Evolutionary conservation across 2,329 filamentous ascomycete species (phyloP).

Genomic region (Aspergillus fructus): DNA sequence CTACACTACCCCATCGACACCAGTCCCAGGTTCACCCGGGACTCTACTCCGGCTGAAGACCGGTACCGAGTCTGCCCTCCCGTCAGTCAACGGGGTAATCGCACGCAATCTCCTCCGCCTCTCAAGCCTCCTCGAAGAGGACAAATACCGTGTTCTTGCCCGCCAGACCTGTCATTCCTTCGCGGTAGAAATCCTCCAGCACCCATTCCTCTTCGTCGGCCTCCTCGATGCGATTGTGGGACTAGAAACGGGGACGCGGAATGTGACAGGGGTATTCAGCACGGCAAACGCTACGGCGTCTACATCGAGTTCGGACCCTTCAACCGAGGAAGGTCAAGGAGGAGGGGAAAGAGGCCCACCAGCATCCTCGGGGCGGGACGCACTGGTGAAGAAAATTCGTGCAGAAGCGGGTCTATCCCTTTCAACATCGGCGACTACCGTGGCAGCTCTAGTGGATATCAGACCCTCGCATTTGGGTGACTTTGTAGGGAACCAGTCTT

Average conservation of each 20-base stretch:
- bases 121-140: constrained; percentile 65
- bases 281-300: constrained; percentile 25
- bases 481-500: constrained; percentile 34
- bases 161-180: constrained; percentile 79
- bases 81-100: constrained; percentile 85
- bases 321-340: constrained; percentile 13
- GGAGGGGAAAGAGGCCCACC: constrained; percentile 14
- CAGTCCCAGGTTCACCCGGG: constrained; percentile 60
- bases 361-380: constrained; percentile 25
- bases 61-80: constrained; percentile 89
- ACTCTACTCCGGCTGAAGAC: constrained; percentile 84
- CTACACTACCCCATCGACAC: constrained; percentile 42
- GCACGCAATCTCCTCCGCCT: constrained; percentile 84
- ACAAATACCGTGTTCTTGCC: constrained; percentile 64
- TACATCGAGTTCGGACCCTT: constrained; percentile 3
- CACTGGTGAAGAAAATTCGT: constrained; percentile 33
- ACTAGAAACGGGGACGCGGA: constrained; percentile 67
- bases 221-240: constrained; percentile 75
- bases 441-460: constrained; percentile 38
- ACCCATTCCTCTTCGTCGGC: constrained; percentile 86
- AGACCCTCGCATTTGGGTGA: constrained; percentile 34
- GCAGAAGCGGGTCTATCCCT: constrained; percentile 32
- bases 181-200: constrained; percentile 85
- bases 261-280: constrained; percentile 56
- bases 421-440: constrained; percentile 35